Evolutionary conservation across 2,329 filamentous ascomycete genomes (phyloP), one percentile per base, ranked within the genome.

Genomic region (Thelonectria discophora): DNA sequence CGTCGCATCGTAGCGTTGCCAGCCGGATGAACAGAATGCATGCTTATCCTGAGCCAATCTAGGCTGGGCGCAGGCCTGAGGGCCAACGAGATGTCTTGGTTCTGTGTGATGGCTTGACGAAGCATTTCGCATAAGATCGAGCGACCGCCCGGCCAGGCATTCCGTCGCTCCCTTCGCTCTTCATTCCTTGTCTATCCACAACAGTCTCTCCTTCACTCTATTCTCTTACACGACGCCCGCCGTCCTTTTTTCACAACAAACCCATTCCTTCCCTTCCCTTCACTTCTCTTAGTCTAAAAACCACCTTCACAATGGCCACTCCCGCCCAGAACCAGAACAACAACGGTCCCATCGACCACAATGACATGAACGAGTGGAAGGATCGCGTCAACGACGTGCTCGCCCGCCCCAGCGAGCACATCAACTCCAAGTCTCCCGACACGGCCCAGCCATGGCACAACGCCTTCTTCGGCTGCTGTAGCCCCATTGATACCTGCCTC

Each of bases 361-460:
- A 75, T 58, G 81, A 82, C 56, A 68, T 82, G 39, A 74, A 79
- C 40, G 73, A 80, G 57, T 82, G 80, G 81, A 81, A 78, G 67
- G 65, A 67, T 17, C 75, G 76, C 15, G 73, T 81, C 73, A 82
- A 82, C 69, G 73, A 77, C 11, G 76, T 81, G 51, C 73, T 81
- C 47, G 76, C 78, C 51, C 75, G 76, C 17, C 77, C 81, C 5
- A 68, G 74, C 57, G 80, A 81, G 60, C 74, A 78, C 59, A 55
- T 82, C 74, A 78, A 81, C 68, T 78, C 78, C 64, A 74, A 72
- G 59, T 81, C 81, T 1, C 72, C 78, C 12, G 74, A 71, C 20
- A 67, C 66, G 21, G 64, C 80, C 0, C 72, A 77, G 66, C 58
- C 77, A 10, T 83, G 80, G 80, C 66, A 66, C 62, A 71, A 72